Evolutionary conservation across 2,329 filamentous ascomycete genomes (phyloP).

Genomic region (Ophiocordyceps camponoti-floridani): DNA sequence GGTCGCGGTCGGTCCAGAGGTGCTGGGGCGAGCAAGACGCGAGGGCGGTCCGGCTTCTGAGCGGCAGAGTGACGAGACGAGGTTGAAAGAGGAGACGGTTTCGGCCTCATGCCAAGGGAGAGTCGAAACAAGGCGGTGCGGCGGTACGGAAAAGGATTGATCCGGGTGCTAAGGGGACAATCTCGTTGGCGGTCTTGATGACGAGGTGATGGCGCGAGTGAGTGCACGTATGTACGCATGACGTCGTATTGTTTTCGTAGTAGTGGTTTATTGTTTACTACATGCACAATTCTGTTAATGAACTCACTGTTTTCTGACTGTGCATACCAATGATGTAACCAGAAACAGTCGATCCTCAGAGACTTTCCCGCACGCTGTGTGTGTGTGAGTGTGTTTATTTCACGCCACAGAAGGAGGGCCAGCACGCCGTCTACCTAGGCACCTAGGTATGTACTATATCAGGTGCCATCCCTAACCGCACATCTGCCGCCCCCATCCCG

Average conservation of each 20-base stretch:
- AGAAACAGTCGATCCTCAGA: too few relatives aligned
- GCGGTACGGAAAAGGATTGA: conserved; percentile 1
- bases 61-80: conserved; percentile 12
- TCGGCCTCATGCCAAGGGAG: background rate
- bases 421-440: too few relatives aligned
- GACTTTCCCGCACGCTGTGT: too few relatives aligned
- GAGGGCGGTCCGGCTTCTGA: conserved; percentile 15
- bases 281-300: too few relatives aligned
- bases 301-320: too few relatives aligned
- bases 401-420: too few relatives aligned
- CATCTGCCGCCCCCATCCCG: background rate
- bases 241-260: too few relatives aligned
- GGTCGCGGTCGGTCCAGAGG: conserved; percentile 8
- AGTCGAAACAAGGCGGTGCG: background rate
- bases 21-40: conserved; percentile 7
- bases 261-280: too few relatives aligned
- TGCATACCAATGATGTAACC: too few relatives aligned
- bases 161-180: background rate
- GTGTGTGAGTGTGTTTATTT: too few relatives aligned
- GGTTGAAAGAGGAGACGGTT: conserved; percentile 8
- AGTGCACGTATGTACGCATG: background rate
- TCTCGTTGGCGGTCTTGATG: background rate
- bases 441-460: too few relatives aligned
- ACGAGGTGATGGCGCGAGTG: background rate
- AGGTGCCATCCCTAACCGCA: background rate